Evolutionary conservation across 805 yeast genomes (phyloP).

Genomic region (Scheffersomyces coipomensis): DNA sequence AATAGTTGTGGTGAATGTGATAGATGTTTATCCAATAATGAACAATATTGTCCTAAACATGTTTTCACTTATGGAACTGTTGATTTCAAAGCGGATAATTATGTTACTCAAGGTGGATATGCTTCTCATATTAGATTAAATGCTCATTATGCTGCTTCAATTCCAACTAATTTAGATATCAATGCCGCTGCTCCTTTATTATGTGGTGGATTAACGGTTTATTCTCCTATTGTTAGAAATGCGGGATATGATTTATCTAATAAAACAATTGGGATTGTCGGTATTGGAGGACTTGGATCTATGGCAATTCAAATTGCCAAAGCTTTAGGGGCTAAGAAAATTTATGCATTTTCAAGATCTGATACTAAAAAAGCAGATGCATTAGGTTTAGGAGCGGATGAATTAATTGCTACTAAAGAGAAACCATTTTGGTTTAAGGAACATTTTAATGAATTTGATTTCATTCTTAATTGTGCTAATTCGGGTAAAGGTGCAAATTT

Average conservation of each 20-base stretch:
- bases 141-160: conserved; percentile 42
- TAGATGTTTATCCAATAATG: conserved; percentile 40
- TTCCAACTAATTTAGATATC: conserved; percentile 43
- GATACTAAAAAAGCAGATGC: conserved; percentile 26
- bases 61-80: conserved; percentile 49
- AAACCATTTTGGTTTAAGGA: conserved; percentile 36
- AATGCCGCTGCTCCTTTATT: conserved; percentile 49
- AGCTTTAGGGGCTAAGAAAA: conserved; percentile 62
- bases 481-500: conserved; percentile 50
- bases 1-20: conserved; percentile 61
- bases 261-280: conserved; percentile 54
- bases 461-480: conserved; percentile 54
- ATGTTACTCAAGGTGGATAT: conserved; percentile 46
- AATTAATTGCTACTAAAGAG: conserved; percentile 49
- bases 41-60: conserved; percentile 50
- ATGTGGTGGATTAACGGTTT: conserved; percentile 57
- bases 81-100: conserved; percentile 32
- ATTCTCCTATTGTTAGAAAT: conserved; percentile 49
- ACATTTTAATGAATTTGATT: conserved; percentile 39
- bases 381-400: conserved; percentile 26
- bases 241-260: conserved; percentile 19
- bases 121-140: conserved; percentile 45
- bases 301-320: conserved; percentile 58
- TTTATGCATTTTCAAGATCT: conserved; percentile 33
- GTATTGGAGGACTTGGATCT: conserved; percentile 69